Evolutionary conservation across 2,329 filamentous ascomycete genomes (phyloP), one percentile per base, ranked within the genome.

Genomic region (Chrysoporthe deuterocubensis): DNA sequence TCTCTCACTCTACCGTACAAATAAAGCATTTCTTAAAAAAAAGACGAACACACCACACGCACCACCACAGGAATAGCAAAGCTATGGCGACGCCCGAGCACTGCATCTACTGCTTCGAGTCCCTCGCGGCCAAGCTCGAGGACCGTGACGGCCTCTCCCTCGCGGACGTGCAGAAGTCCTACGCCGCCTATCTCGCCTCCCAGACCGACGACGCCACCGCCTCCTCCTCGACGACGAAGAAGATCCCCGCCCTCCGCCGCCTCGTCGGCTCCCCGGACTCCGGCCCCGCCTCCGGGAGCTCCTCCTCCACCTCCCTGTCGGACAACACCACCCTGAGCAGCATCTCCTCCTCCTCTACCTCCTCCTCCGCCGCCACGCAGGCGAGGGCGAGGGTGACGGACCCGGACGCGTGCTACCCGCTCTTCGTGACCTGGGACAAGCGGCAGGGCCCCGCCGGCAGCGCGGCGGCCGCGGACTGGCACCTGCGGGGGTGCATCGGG

Each of bases 341-440:
- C 46, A 72, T 75, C 57, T 70, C 11, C 71, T 72, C 68, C 69
- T 76, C 66, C 72, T 77, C 26, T 71, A 73, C 75, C 9, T 71
- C 74, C 43, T 74, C 74, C 2, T 71, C 72, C 18, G 75, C 73
- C 62, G 72, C 68, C 65, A 69, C 71, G 2, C 73, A 21, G 46
- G 8, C 56, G 13, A 74, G 74, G 46, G 69, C 71, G 59, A 48
- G 72, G 48, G 62, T 72, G 74, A 57, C 76, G 75, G 69, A 74
- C 74, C 71, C 69, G 72, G 71, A 72, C 72, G 79, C 79, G 67
- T 84, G 87, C 54, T 88, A 90, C 70, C 95, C 95, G 0, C 85
- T 98, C 50, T 98, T 98, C 77, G 92, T 99, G 59, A 97, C 94
- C 8, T 98, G 95, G 94, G 97, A 97, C 81, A 93, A 88, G 0